Conservation (phyloP, 2,329 filamentous ascomycete genomes). For the Trichoderma aggressivum region DNA sequence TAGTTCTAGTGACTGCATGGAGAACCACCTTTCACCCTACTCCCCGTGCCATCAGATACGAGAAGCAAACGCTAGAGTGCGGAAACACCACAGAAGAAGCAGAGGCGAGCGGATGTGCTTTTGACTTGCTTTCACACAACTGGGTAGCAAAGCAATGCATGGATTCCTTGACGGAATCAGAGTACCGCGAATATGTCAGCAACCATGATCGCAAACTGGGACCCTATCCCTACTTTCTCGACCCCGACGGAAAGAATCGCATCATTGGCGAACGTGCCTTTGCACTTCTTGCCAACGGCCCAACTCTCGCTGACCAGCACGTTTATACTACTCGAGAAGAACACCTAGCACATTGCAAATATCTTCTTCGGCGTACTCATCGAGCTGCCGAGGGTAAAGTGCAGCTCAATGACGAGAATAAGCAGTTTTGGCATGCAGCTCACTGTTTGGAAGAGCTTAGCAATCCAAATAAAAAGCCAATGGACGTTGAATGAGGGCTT, state of each 20-base stretch:
- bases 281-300: background rate
- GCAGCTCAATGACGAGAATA: background rate
- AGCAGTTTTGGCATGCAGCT: background rate
- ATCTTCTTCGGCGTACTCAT: background rate
- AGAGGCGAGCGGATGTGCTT: background rate
- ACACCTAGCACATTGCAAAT: background rate
- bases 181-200: background rate
- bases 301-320: background rate
- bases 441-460: background rate
- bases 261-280: background rate
- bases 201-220: background rate
- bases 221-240: background rate
- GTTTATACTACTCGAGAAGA: background rate
- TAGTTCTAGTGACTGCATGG: background rate
- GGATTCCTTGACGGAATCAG: background rate
- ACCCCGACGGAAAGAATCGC: background rate
- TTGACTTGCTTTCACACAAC: background rate
- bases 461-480: background rate
- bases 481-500: background rate
- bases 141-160: background rate
- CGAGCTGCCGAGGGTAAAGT: background rate
- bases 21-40: background rate
- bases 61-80: background rate
- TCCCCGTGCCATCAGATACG: background rate
- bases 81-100: background rate